Conservation (phyloP, 2,329 filamentous ascomycete genomes). For the Cryoendolithus antarcticus region DNA sequence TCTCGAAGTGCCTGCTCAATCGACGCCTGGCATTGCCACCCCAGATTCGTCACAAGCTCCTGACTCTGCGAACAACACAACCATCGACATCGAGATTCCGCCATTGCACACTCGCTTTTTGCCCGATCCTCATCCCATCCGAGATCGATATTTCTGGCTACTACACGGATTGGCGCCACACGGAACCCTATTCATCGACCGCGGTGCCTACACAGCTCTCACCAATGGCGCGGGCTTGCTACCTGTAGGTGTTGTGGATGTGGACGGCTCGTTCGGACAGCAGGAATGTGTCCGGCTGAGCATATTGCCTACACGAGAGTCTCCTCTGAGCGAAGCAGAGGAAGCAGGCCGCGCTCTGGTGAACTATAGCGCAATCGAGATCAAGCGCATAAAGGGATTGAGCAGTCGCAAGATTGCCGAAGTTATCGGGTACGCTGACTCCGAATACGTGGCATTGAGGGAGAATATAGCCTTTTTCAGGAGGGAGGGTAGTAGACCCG, state of each 20-base stretch:
- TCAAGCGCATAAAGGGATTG: slow-evolving; percentile 69
- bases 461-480: slow-evolving; percentile 73
- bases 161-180: slow-evolving; percentile 83
- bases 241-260: slow-evolving; percentile 79
- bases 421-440: slow-evolving; percentile 81
- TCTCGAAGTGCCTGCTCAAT: slow-evolving; percentile 10
- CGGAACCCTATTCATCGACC: slow-evolving; percentile 83
- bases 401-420: slow-evolving; percentile 70
- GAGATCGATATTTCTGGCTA: slow-evolving; percentile 94
- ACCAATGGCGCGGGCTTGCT: slow-evolving; percentile 75
- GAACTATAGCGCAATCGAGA: slow-evolving; percentile 83
- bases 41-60: not conserved
- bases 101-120: slow-evolving; percentile 88
- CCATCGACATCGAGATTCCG: slow-evolving; percentile 6
- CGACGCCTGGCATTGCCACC: not conserved
- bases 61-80: slow-evolving; percentile 4
- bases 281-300: slow-evolving; percentile 84
- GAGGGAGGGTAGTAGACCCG: slow-evolving; percentile 18
- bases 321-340: slow-evolving; percentile 23
- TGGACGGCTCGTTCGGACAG: slow-evolving; percentile 77
- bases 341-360: slow-evolving; percentile 85
- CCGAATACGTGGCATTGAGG: slow-evolving; percentile 80
- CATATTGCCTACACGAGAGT: slow-evolving; percentile 52
- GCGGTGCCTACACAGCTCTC: slow-evolving; percentile 73
- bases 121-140: slow-evolving; percentile 69